Base-by-base conservation (phyloP, 495 filamentous ascomycete genomes). In the Talaromyces stipitatus region DNA sequence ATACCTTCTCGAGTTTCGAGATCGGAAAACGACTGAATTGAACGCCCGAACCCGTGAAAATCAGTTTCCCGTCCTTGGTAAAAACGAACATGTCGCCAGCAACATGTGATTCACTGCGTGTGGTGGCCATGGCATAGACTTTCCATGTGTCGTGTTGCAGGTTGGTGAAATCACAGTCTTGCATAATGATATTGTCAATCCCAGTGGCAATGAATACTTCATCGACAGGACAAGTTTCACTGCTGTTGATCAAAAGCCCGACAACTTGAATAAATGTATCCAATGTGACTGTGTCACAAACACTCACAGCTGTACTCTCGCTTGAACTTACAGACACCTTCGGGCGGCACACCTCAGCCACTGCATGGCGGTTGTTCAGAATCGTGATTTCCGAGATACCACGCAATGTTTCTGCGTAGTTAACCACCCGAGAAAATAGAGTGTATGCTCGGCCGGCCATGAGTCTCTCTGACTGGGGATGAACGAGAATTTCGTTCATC, bases 191-290 rank as follows among this genome's bases (percentile, higher is more conserved):
- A 50, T 47, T 60, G 10, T 64, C 60, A 36, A 64, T 58, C 16
- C 59, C 56, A 16, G 60, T 60, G 16, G 57, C 67, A 43, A 71
- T 61, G 50, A 60, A 65, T 26, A 69, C 63, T 23, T 69, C 61
- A 27, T 64, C 65, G 1, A 45, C 59, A 7, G 56, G 55, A 36
- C 58, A 56, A 11, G 48, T 16, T 9, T 60, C 56, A 38, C 65
- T 67, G 23, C 59, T 64, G 47, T 73, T 74, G 23, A 69, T 64
- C 4, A 68, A 57, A 3, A 74, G 55, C 12, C 72, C 69, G 3
- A 63, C 65, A 14, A 71, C 67, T 58, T 74, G 67, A 12, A 75
- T 64, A 55, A 72, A 71, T 0, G 32, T 63, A 43, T 74, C 72
- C 27, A 70, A 33, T 4, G 62, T 43, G 8, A 72, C 58, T 0